Percentiles rank a stretch among this genome's conserved stretches.
These are phyloP conservation scores for Scheffersomyces coipomensis DNA, from an alignment of 805 yeast genomes.

Conservation along the genomic window DNA sequence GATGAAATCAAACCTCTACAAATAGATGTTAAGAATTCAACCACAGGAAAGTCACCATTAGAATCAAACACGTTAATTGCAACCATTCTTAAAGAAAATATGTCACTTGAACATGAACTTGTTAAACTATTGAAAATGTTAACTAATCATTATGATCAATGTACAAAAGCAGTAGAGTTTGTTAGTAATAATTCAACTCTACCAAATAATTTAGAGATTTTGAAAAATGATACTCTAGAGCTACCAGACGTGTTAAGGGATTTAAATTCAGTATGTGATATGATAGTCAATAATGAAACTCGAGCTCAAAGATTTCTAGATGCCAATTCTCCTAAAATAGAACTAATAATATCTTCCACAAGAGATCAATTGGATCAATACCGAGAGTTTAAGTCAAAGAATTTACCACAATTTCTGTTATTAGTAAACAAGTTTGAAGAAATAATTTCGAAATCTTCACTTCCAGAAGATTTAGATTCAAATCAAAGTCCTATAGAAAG, in stretches of 20 bases:
- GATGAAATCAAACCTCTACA: conserved; percentile 19
- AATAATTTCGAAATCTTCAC: conserved; percentile 9
- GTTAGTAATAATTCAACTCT: conserved; percentile 16
- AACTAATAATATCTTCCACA: conserved; percentile 11
- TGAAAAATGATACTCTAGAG: conserved; percentile 54
- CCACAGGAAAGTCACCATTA: conserved; percentile 5
- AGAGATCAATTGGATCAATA: conserved; percentile 15
- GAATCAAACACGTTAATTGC: conserved; percentile 16
- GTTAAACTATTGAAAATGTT: conserved; percentile 68
- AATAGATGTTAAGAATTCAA: conserved; percentile 10
- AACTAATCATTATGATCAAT: conserved; percentile 82
- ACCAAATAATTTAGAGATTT: conserved; percentile 40
- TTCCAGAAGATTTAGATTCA: conserved; percentile 7
- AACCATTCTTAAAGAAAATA: conserved; percentile 38
- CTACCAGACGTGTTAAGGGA: conserved; percentile 54
- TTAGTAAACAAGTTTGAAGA: conserved; percentile 16
- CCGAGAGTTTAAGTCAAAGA: conserved; percentile 19
- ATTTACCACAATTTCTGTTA: conserved; percentile 23
- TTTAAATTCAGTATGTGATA: conserved; percentile 37
- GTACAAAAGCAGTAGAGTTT: conserved; percentile 46
- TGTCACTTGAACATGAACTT: conserved; percentile 61
- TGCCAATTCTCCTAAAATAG: conserved; percentile 12
- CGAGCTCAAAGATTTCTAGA: conserved; percentile 23
- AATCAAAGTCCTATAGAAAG: conserved; percentile 13
- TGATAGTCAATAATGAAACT: conserved; percentile 32